A percentile compares a stretch with the other conserved stretches of the same genome.
These are phyloP conservation scores for Drechmeria coniospora DNA, from an alignment of 2,329 filamentous ascomycete genomes.

Conservation along the genomic window DNA sequence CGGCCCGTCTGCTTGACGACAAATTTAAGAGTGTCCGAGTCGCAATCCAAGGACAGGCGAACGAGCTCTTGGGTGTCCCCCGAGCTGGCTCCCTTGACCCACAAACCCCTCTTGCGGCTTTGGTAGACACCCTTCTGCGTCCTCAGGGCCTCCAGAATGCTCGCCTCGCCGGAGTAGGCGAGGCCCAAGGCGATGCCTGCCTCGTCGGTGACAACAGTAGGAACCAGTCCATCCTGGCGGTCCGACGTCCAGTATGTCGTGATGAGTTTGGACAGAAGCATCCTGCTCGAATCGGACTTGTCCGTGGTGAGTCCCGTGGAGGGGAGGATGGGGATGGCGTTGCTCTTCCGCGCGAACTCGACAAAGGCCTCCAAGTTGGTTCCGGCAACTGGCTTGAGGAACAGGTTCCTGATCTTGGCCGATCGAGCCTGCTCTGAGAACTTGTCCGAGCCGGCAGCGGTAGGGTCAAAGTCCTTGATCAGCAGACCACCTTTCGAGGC, in stretches of 20 bases:
- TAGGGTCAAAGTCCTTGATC: slow-evolving; percentile 34
- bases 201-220: slow-evolving; percentile 86
- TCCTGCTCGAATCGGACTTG: slow-evolving; percentile 39
- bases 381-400: slow-evolving; percentile 33
- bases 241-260: slow-evolving; percentile 67
- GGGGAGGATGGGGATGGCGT: slow-evolving; percentile 59
- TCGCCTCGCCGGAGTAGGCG: slow-evolving; percentile 89
- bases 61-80: slow-evolving; percentile 87
- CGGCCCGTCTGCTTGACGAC: slow-evolving; percentile 77
- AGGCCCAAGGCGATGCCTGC: slow-evolving; percentile 69
- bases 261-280: slow-evolving; percentile 52
- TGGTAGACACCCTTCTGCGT: slow-evolving; percentile 79
- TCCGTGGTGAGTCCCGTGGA: slow-evolving; percentile 55
- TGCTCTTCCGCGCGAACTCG: slow-evolving; percentile 30
- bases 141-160: slow-evolving; percentile 69
- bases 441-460: slow-evolving; percentile 21
- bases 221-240: slow-evolving; percentile 65
- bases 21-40: slow-evolving; percentile 83
- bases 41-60: slow-evolving; percentile 75
- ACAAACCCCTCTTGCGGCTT: slow-evolving; percentile 85
- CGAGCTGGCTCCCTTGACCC: slow-evolving; percentile 92
- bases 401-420: slow-evolving; percentile 31
- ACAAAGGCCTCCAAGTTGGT: slow-evolving; percentile 30
- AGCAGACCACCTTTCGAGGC: slow-evolving; percentile 35
- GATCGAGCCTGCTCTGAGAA: slow-evolving; percentile 30